These are phyloP conservation scores for Nakazawaea wickerhamii DNA, from an alignment of 805 yeast species.

Conservation along the genomic window DNA sequence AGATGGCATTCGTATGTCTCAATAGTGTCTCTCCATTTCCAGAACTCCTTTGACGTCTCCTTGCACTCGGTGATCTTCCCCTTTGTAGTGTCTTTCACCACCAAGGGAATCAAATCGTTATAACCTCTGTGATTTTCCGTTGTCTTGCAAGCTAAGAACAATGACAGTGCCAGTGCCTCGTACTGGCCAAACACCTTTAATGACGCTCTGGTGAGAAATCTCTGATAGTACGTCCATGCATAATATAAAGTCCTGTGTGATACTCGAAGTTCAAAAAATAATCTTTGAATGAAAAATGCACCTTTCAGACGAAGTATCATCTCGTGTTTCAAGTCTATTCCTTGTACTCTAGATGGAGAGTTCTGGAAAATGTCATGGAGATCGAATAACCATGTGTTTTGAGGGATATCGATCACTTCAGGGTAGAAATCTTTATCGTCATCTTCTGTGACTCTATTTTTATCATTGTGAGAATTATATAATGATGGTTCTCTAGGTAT, in stretches of 20 bases:
- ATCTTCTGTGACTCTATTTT: background rate
- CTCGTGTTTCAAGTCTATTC: constrained; percentile 33
- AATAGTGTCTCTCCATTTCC: constrained; percentile 46
- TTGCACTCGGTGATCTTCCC: constrained; percentile 32
- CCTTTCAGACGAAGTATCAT: constrained; percentile 41
- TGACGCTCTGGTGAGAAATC: constrained; percentile 45
- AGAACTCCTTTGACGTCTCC: constrained; percentile 41
- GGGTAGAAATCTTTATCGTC: constrained; percentile 16
- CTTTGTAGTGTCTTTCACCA: constrained; percentile 43
- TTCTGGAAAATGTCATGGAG: constrained; percentile 19
- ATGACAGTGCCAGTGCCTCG: constrained; percentile 44
- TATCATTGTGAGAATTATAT: background rate
- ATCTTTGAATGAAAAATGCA: constrained; percentile 37
- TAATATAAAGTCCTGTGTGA: constrained; percentile 44
- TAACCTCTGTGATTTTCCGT: constrained; percentile 46
- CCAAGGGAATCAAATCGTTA: constrained; percentile 42
- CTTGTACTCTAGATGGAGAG: constrained; percentile 32
- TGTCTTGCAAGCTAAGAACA: constrained; percentile 48
- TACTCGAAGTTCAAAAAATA: constrained; percentile 37
- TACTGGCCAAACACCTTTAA: constrained; percentile 38
- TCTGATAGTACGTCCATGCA: constrained; percentile 42
- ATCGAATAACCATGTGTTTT: constrained; percentile 24
- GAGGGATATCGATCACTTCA: constrained; percentile 23
- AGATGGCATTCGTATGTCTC: constrained; percentile 39
- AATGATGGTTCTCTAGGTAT: background rate